Evolutionary conservation across 768 basidiomycete genomes (phyloP).

Genomic region (Mycena maculata): DNA sequence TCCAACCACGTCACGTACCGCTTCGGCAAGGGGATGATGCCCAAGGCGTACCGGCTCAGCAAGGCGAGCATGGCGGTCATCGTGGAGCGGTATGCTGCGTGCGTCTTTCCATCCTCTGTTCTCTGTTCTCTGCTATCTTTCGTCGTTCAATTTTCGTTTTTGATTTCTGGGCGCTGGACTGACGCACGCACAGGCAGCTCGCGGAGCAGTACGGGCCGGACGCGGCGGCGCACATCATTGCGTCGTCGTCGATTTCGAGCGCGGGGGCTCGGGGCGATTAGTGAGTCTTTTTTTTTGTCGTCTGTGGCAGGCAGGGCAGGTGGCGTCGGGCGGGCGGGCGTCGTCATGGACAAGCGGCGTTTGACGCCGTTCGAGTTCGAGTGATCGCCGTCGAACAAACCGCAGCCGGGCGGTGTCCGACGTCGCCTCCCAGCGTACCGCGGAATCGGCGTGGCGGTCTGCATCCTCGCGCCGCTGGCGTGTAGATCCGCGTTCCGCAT

Average conservation of each 20-base stretch:
- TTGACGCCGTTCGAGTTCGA: too few species aligned
- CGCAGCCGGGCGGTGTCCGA: too few species aligned
- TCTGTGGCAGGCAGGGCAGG: too few species aligned
- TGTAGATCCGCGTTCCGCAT: too few species aligned
- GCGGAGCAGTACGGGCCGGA: conserved; percentile 76
- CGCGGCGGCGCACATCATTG: conserved; percentile 64
- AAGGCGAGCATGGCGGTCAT: conserved; percentile 81
- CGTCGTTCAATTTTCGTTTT: too few species aligned
- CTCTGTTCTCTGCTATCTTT: conserved; percentile 18
- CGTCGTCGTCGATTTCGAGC: background rate
- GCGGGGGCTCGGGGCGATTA: background rate
- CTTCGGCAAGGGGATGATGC: conserved; percentile 92
- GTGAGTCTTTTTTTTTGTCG: background rate
- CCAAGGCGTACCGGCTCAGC: conserved; percentile 82
- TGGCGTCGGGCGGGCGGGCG: too few species aligned
- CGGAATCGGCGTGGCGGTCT: too few species aligned
- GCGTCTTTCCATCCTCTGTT: conserved; percentile 32
- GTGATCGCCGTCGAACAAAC: too few species aligned
- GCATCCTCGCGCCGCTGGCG: too few species aligned
- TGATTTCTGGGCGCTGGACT: too few species aligned
- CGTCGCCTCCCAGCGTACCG: too few species aligned
- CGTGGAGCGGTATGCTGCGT: conserved; percentile 88
- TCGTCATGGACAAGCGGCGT: too few species aligned
- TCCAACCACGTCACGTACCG: conserved; percentile 88
- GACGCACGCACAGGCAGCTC: conserved; percentile 62